Evolutionary conservation across 306 rosid genomes (phyloP).

Genomic region (Rosa lucieae): DNA sequence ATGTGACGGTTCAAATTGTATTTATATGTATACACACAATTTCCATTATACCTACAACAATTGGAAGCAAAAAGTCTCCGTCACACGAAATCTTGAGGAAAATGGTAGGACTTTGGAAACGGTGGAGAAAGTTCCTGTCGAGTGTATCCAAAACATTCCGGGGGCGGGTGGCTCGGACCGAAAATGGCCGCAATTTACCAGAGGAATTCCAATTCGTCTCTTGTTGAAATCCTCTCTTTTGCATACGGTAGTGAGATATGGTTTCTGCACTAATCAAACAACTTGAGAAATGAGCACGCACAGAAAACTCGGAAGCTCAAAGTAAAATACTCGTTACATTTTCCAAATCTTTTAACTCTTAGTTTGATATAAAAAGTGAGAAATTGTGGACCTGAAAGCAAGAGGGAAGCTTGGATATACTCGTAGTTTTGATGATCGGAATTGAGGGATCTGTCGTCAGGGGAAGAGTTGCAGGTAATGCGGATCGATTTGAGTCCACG

Average conservation of each 20-base stretch:
- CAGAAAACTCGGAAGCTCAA: background rate
- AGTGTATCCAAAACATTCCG: constrained; percentile 35
- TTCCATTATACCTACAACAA: constrained; percentile 67
- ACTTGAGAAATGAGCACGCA: background rate
- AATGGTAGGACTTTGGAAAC: constrained; percentile 82
- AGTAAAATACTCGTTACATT: no score
- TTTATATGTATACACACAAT: background rate
- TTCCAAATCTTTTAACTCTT: background rate
- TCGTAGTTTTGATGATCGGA: constrained; percentile 46
- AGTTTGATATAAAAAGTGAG: background rate
- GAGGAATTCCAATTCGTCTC: constrained; percentile 48
- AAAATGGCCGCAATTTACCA: constrained; percentile 34
- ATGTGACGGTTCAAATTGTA: background rate
- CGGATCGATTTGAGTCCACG: constrained; percentile 36
- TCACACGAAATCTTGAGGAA: constrained; percentile 93
- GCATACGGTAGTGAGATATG: constrained; percentile 63
- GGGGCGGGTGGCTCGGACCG: constrained; percentile 27
- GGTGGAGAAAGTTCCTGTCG: constrained; percentile 56
- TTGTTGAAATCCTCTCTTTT: constrained; percentile 57
- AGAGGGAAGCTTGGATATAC: constrained; percentile 80
- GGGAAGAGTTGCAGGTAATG: constrained; percentile 59
- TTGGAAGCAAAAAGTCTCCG: constrained; percentile 86
- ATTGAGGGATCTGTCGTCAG: constrained; percentile 42
- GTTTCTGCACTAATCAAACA: constrained; percentile 70
- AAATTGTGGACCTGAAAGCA: constrained; percentile 63